Evolutionary conservation across 768 basidiomycete species (phyloP), one percentile per base, ranked within the genome.

Genomic region (Leccinum fibrillosum): DNA sequence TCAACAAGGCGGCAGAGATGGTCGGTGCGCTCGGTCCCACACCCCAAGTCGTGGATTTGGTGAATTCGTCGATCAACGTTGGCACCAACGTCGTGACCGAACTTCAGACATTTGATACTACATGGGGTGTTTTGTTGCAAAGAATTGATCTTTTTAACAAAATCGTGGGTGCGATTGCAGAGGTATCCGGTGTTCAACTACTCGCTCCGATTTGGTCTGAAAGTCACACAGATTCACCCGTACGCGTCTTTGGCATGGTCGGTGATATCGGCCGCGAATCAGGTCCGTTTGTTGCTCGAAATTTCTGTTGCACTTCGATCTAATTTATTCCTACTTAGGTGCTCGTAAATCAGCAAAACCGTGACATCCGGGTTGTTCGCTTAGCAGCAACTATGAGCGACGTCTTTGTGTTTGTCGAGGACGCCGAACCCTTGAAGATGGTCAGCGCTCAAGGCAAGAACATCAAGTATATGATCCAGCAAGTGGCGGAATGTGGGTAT

Each of bases 401-500:
- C 2, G 52, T 54, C 4, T 57, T 66, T 19, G 50, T 48, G 21
- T 66, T 66, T 49, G 63, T 66, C 0, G 53, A 62, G 26, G 52
- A 59, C 19, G 55, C 60, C 1, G 58, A 50, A 1, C 12, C 57
- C 5, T 52, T 65, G 57, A 65, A 49, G 47, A 37, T 17, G 2
- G 37, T 59, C n/a, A 28, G 57, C 23, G 57, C 55, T 5, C 65
- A 67, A 17, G 34, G 5, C 26, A 35, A 54, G 17, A 28, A 47
- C 3, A 47, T 65, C 32, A 62, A 17, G 42, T 35, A 51, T 49
- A 25, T 66, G n/a, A 52, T 66, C 26, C 66, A 55, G 11, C 66
- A 66, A 15, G 57, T 66, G 42, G 64, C 65, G 25, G 65, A 66
- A 49, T 66, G 65, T 37, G 65, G 65, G 6, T 67, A 67, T 30